These are phyloP conservation scores for Stephanodiscus triporus DNA, from an alignment of 108 stramenopile genomes.

Conservation along the genomic window DNA sequence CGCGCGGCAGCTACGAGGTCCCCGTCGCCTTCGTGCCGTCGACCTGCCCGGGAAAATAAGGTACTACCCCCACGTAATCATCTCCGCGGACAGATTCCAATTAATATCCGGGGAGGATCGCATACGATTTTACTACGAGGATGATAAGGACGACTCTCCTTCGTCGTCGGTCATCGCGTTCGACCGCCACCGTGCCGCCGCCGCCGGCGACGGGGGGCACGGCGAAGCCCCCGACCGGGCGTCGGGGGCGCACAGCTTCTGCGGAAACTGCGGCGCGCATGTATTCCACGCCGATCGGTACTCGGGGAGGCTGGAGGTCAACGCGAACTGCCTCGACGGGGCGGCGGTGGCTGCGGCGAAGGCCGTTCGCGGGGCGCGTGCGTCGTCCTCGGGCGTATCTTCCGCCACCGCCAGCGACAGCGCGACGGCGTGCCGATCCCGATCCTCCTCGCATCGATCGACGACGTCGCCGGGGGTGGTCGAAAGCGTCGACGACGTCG, in stretches of 20 bases:
- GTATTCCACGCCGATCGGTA: slow-evolving; percentile 62
- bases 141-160: slow-evolving; percentile 13
- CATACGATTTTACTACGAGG: slow-evolving; percentile 72
- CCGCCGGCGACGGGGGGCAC: slow-evolving; percentile 20
- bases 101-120: slow-evolving; percentile 51
- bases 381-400: neutral
- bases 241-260: slow-evolving; percentile 74
- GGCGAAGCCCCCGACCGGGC: slow-evolving; percentile 17
- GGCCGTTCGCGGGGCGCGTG: neutral
- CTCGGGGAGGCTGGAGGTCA: slow-evolving; percentile 58
- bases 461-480: neutral
- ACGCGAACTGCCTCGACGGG: slow-evolving; percentile 67
- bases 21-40: slow-evolving; percentile 47
- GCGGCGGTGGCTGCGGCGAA: neutral
- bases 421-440: neutral
- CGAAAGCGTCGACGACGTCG: slow-evolving; percentile 5
- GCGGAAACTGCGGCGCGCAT: slow-evolving; percentile 75
- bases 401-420: neutral
- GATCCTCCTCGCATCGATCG: neutral
- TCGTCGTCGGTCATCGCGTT: slow-evolving; percentile 8
- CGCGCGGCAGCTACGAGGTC: slow-evolving; percentile 52
- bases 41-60: slow-evolving; percentile 70
- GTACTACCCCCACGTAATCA: slow-evolving; percentile 62
- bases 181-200: no score
- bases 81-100: slow-evolving; percentile 58